Percentiles rank a stretch among this genome's conserved stretches.
phyloP scores from a whole-genome alignment of 495 filamentous ascomycete genomes.

The Daldinia loculata region DNA sequence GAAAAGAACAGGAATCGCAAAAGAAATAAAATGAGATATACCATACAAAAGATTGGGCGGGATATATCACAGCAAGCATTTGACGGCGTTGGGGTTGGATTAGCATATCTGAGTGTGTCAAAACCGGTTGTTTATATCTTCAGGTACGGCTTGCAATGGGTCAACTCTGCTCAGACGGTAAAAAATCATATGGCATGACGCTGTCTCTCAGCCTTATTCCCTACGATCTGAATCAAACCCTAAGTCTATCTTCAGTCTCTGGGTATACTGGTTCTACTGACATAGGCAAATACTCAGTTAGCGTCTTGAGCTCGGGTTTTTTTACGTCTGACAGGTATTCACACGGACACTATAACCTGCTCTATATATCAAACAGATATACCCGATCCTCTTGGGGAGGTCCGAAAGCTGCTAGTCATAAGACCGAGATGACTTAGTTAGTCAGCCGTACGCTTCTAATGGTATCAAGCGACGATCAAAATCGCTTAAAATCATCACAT shows the following conservation, averaged over 20 bases:
- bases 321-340: background rate
- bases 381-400: background rate
- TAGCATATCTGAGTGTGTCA: constrained; percentile 15
- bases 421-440: background rate
- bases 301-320: background rate
- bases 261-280: background rate
- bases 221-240: background rate
- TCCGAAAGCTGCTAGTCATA: background rate
- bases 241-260: background rate
- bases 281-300: background rate
- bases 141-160: background rate
- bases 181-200: background rate
- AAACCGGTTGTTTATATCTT: constrained; percentile 1
- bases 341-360: background rate
- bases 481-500: background rate
- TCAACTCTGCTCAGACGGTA: constrained; percentile 17
- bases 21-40: constrained; percentile 23
- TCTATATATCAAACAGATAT: background rate
- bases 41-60: background rate
- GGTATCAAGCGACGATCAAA: background rate
- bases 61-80: constrained; percentile 31
- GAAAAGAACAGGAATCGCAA: constrained; percentile 46
- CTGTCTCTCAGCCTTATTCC: background rate
- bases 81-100: constrained; percentile 34
- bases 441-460: background rate